These are phyloP conservation scores for Carex cristatella DNA, from an alignment of 176 grass and related monocot genomes.

Conservation along the genomic window DNA sequence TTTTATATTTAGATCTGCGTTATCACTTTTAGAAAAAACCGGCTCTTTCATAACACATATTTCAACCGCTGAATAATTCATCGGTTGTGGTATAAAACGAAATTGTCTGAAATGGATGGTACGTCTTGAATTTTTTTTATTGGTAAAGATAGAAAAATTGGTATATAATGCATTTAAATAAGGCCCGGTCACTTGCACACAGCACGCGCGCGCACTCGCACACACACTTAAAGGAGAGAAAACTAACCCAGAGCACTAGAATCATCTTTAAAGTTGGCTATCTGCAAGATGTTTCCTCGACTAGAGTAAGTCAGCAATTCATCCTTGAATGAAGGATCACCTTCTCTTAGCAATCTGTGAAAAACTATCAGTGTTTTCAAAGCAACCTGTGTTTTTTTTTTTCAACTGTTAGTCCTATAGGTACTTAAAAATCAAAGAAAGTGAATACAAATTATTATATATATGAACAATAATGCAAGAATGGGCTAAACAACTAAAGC, in stretches of 20 bases:
- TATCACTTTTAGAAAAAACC: no score
- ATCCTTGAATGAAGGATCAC: conserved; percentile 77
- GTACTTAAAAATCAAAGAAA: background rate
- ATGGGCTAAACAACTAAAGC: background rate
- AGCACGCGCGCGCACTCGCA: background rate
- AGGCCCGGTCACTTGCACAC: background rate
- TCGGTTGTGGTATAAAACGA: no score
- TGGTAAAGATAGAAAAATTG: no score
- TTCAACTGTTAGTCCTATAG: background rate
- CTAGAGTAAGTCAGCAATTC: conserved; percentile 80
- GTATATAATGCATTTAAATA: background rate
- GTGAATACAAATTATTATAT: background rate
- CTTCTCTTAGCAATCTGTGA: conserved; percentile 78
- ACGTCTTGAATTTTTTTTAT: no score
- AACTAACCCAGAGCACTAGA: conserved; percentile 76
- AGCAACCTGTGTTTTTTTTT: conserved; percentile 60
- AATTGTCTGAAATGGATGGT: no score
- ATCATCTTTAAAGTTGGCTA: conserved; percentile 87
- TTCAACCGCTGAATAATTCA: no score
- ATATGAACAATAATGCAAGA: background rate
- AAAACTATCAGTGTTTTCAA: conserved; percentile 92
- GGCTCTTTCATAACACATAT: no score
- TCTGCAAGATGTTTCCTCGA: conserved; percentile 78
- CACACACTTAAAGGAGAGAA: background rate
- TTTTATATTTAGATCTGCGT: no score